Conservation (phyloP, 345 rosid genomes). For the Psidium friedrichsthalianum region DNA sequence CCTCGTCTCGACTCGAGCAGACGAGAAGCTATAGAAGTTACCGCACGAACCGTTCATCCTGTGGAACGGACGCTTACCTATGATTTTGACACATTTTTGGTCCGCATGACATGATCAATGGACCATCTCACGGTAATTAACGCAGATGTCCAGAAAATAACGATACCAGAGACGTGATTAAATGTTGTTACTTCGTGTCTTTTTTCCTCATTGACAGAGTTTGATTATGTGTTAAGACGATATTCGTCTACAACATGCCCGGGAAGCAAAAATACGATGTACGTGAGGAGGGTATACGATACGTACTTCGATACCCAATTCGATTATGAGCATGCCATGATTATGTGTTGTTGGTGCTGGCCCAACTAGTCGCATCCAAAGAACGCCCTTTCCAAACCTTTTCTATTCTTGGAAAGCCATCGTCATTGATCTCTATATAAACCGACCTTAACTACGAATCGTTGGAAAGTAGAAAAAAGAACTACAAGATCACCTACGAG, state of each 20-base stretch:
- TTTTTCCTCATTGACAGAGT: neutral
- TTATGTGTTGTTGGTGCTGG: neutral
- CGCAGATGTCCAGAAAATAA: neutral
- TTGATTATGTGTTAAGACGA: neutral
- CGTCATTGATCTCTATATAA: neutral
- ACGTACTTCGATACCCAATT: neutral
- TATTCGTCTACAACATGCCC: neutral
- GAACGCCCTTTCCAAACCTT: neutral
- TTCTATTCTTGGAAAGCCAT: neutral
- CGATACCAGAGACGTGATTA: neutral
- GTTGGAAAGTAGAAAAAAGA: neutral
- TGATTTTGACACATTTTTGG: no score
- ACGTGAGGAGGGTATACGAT: neutral
- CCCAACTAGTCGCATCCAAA: neutral
- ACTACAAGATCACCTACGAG: neutral
- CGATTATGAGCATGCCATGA: neutral
- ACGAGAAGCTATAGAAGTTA: neutral
- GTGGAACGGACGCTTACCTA: neutral
- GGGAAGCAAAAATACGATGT: neutral
- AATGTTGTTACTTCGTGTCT: neutral
- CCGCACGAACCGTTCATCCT: neutral
- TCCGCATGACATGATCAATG: no score
- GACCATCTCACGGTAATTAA: neutral
- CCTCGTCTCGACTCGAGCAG: neutral
- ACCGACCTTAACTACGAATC: neutral